Evolutionary conservation across 2,329 filamentous ascomycete genomes (phyloP).

Genomic region (Leptographium radiaticola): DNA sequence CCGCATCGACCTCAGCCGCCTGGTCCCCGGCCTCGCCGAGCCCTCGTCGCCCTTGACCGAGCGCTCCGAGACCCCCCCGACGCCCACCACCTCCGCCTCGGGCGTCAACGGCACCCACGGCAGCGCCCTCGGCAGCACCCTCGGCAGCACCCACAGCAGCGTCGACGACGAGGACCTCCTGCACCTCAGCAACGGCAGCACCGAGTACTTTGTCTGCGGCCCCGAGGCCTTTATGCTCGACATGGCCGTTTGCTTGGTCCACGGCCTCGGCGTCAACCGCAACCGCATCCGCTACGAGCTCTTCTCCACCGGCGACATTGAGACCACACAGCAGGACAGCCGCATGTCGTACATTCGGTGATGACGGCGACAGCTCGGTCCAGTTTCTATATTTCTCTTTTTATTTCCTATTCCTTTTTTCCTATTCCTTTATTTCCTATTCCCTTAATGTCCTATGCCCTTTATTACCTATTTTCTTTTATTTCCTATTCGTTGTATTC

Average conservation of each 20-base stretch:
- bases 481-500: neutral
- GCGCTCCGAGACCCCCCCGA: neutral
- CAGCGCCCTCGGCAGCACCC: neutral
- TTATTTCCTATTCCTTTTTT: neutral
- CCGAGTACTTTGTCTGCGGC: slow-evolving; percentile 42
- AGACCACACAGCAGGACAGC: slow-evolving; percentile 6
- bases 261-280: slow-evolving; percentile 24
- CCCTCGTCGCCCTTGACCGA: neutral
- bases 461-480: too few relatives aligned
- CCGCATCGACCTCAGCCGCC: slow-evolving; percentile 31
- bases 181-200: slow-evolving; percentile 27
- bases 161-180: slow-evolving; percentile 25
- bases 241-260: slow-evolving; percentile 28
- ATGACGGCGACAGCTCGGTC: neutral
- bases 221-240: slow-evolving; percentile 42
- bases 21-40: slow-evolving; percentile 13
- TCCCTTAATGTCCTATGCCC: neutral
- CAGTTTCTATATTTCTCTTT: too few relatives aligned
- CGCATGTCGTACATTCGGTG: slow-evolving; percentile 5
- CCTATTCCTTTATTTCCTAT: neutral
- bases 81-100: slow-evolving; percentile 2
- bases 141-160: neutral
- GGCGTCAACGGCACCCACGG: neutral
- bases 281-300: slow-evolving; percentile 31
- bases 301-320: slow-evolving; percentile 28